A percentile compares a stretch with the other conserved stretches of the same genome.
These are phyloP conservation scores for Xylariaceae sp. DNA, from an alignment of 2,329 filamentous ascomycete genomes.

Conservation along the genomic window DNA sequence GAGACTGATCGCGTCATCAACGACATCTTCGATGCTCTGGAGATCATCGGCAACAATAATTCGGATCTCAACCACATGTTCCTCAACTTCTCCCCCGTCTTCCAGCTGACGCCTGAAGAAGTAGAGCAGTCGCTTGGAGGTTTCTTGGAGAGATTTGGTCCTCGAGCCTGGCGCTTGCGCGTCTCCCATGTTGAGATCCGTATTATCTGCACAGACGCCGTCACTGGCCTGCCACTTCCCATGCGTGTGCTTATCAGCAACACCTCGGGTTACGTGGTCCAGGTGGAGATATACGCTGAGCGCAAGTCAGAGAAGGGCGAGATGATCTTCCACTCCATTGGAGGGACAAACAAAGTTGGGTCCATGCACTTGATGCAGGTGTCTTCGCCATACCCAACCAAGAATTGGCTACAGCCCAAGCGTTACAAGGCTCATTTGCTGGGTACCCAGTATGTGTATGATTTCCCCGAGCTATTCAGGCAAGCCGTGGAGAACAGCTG, in stretches of 20 bases:
- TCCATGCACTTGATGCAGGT: conserved; percentile 92
- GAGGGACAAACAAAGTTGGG: conserved; percentile 90
- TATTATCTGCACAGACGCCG: conserved; percentile 91
- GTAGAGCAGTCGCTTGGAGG: conserved; percentile 90
- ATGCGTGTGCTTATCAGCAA: conserved; percentile 96
- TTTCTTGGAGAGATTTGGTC: conserved; percentile 94
- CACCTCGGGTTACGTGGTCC: conserved; percentile 95
- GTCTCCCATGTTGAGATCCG: conserved; percentile 97
- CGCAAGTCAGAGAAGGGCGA: conserved; percentile 97
- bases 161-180: conserved; percentile 91
- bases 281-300: conserved; percentile 97
- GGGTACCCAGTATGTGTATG: conserved; percentile 99
- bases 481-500: conserved; percentile 97
- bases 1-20: conserved; percentile 96
- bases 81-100: conserved; percentile 98
- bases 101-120: conserved; percentile 84
- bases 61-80: conserved; percentile 99
- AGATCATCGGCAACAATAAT: conserved; percentile 99
- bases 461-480: conserved; percentile 98
- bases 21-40: conserved; percentile 93
- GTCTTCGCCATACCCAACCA: conserved; percentile 89
- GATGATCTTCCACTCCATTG: conserved; percentile 98
- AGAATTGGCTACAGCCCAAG: conserved; percentile 98
- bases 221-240: conserved; percentile 80
- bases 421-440: conserved; percentile 98